phyloP scores from a whole-genome alignment of 768 basidiomycete genomes.

The Hypsizygus marmoreus region DNA sequence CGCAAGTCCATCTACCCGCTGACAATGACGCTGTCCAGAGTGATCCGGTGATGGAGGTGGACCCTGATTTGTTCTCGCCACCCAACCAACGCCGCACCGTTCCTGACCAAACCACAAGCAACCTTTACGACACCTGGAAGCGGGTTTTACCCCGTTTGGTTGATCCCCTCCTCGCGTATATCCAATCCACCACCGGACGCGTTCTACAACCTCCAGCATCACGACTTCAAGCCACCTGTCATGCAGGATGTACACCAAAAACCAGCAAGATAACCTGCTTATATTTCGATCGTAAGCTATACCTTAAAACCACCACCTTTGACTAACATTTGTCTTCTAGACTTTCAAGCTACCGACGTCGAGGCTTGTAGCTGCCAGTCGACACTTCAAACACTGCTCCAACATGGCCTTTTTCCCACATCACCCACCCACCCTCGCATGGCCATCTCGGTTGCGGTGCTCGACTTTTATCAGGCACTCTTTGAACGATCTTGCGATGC shows the following conservation, averaged over 20 bases:
- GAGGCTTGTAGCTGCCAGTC: constrained; percentile 22
- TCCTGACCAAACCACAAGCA: background rate
- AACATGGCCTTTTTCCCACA: constrained; percentile 34
- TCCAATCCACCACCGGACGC: background rate
- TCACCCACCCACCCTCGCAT: constrained; percentile 23
- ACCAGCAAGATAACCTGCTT: constrained; percentile 11
- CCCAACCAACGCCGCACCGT: background rate
- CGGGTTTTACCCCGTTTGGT: constrained; percentile 2
- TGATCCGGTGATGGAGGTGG: background rate
- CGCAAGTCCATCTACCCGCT: background rate
- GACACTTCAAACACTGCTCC: constrained; percentile 24
- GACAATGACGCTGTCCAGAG: background rate
- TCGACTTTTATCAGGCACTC: constrained; percentile 32
- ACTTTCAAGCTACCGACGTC: constrained; percentile 15
- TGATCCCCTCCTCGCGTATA: constrained; percentile 4
- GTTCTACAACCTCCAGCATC: background rate
- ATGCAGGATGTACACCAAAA: background rate
- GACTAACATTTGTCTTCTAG: constrained; percentile 8
- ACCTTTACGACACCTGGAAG: constrained; percentile 5
- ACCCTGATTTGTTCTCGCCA: background rate
- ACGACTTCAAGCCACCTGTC: background rate
- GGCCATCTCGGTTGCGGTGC: constrained; percentile 29
- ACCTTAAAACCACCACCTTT: background rate
- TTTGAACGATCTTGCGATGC: constrained; percentile 41
- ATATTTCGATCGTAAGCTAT: constrained; percentile 13